Percentiles rank a stretch among this genome's conserved stretches.
These are phyloP conservation scores for Handroanthus guayacan DNA, from an alignment of 257 asterid genomes.

Conservation along the genomic window DNA sequence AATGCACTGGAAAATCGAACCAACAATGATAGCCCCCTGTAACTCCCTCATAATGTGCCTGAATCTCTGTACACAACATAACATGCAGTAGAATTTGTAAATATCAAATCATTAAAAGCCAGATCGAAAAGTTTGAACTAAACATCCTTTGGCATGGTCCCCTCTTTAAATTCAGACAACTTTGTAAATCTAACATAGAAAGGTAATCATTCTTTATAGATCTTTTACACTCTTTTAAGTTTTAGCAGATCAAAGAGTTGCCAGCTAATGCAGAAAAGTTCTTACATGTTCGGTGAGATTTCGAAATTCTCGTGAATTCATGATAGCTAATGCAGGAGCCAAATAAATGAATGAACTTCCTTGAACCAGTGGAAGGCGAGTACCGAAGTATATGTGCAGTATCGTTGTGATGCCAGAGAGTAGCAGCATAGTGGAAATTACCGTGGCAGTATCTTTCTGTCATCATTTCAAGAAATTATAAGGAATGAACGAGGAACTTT, in stretches of 20 bases:
- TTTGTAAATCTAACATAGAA: not conserved
- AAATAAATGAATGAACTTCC: conserved; percentile 96
- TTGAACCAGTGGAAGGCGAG: conserved; percentile 95
- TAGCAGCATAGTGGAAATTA: conserved; percentile 91
- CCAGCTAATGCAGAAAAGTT: not conserved
- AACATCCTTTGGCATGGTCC: conserved; percentile 6
- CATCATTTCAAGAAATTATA: conserved; percentile 38
- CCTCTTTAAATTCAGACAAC: not conserved
- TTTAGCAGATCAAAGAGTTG: conserved; percentile 4
- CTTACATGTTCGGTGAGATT: conserved; percentile 92
- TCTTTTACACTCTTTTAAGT: not conserved
- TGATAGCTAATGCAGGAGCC: conserved; percentile 93
- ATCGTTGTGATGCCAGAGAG: conserved; percentile 87
- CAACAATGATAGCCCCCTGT: conserved; percentile 95
- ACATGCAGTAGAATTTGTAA: conserved; percentile 23
- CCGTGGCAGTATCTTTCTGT: conserved; percentile 93
- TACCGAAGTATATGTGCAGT: conserved; percentile 80
- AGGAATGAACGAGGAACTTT: conserved; percentile 30
- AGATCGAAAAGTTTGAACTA: conserved; percentile 1
- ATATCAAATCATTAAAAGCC: conserved; percentile 8
- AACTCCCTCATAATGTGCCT: conserved; percentile 91
- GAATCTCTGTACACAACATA: conserved; percentile 71
- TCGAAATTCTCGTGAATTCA: conserved; percentile 88
- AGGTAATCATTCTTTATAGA: conserved; percentile 10
- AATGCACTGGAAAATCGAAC: conserved; percentile 80